Evolutionary conservation across 495 filamentous ascomycete species (phyloP).

Genomic region (Annulohypoxylon nitens): DNA sequence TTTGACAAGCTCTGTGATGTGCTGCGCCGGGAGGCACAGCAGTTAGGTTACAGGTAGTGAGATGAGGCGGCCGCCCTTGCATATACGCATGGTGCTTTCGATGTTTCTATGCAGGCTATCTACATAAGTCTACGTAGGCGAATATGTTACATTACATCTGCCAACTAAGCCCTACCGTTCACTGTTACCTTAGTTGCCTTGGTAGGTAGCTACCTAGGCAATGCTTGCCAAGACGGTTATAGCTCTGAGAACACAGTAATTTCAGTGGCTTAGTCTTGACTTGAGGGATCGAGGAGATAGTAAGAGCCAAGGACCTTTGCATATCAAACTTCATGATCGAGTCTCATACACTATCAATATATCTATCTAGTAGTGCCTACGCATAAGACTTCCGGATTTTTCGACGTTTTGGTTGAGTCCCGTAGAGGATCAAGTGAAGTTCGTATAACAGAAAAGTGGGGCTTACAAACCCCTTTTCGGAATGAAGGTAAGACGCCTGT

Average conservation of each 20-base stretch:
- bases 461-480: background rate
- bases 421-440: background rate
- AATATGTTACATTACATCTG: background rate
- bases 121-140: background rate
- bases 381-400: background rate
- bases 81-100: background rate
- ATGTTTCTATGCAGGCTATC: background rate
- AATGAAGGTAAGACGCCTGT: background rate
- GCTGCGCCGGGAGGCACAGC: background rate
- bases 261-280: background rate
- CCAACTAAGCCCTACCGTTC: background rate
- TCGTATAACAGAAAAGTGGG: background rate
- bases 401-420: background rate
- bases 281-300: background rate
- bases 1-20: background rate
- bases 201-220: background rate
- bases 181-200: background rate
- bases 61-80: background rate
- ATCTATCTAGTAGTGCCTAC: background rate
- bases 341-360: background rate
- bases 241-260: background rate
- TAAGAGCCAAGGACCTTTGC: background rate
- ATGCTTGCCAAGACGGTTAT: background rate
- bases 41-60: background rate
- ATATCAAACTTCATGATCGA: conserved; percentile 4